Conservation (phyloP, 2,329 filamentous ascomycete genomes). For the Alternaria metachromatica region DNA sequence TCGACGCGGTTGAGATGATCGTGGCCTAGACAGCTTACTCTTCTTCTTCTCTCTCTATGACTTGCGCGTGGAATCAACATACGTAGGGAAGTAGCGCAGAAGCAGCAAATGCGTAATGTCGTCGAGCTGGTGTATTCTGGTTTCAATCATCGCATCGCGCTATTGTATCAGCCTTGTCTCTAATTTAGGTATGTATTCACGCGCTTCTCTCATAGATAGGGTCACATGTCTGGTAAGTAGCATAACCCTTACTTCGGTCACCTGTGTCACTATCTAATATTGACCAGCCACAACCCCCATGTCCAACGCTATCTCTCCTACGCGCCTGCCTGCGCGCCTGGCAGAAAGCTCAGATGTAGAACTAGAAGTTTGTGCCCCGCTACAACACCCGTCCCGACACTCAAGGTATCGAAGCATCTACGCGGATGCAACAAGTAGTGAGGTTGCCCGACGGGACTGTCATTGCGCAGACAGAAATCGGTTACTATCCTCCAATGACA, state of each 20-base stretch:
- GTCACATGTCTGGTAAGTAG: not conserved
- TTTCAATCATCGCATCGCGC: not conserved
- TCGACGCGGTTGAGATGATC: constrained; percentile 31
- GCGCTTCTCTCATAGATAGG: not conserved
- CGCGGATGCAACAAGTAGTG: not conserved
- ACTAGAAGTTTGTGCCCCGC: not conserved
- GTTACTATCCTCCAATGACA: not conserved
- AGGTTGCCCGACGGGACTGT: not conserved
- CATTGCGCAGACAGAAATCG: not conserved
- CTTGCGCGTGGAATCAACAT: not conserved
- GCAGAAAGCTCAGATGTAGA: not conserved
- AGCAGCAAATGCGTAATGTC: not conserved
- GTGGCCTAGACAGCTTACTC: not conserved
- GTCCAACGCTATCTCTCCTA: not conserved
- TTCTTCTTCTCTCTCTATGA: not conserved
- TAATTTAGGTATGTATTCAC: not conserved
- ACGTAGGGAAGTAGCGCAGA: not conserved
- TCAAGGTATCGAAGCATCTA: not conserved
- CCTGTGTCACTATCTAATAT: not conserved
- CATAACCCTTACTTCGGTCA: not conserved
- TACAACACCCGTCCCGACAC: not conserved
- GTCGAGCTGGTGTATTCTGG: not conserved
- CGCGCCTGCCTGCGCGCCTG: not conserved
- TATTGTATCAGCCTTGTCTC: not conserved
- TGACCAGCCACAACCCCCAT: not conserved